These are phyloP conservation scores for Saturnispora saitoi DNA, from an alignment of 805 yeast species.

Conservation along the genomic window DNA sequence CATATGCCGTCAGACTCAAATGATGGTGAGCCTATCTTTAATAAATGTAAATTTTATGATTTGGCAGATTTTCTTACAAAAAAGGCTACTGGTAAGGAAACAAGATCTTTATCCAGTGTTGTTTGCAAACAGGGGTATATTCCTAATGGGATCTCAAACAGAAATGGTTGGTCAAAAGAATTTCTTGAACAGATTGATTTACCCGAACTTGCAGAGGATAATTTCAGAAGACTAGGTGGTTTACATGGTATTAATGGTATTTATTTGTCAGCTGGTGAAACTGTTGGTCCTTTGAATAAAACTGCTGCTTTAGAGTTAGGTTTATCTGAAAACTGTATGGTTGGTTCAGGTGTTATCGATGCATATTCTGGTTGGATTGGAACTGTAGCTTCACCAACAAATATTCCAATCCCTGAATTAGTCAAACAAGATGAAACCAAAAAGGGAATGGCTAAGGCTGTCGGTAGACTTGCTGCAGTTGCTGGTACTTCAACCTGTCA, in stretches of 20 bases:
- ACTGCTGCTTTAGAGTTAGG: slow-evolving; percentile 78
- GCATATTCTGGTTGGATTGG: slow-evolving; percentile 99
- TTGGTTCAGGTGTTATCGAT: slow-evolving; percentile 94
- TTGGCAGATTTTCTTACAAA: slow-evolving; percentile 87
- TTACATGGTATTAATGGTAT: slow-evolving; percentile 62
- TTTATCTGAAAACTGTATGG: slow-evolving; percentile 66
- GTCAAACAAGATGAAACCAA: slow-evolving; percentile 40
- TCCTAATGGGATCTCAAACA: slow-evolving; percentile 85
- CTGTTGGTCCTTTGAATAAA: slow-evolving; percentile 62
- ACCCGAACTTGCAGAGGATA: slow-evolving; percentile 67
- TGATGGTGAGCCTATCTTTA: slow-evolving; percentile 35
- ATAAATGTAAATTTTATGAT: slow-evolving; percentile 73
- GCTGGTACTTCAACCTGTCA: slow-evolving; percentile 99
- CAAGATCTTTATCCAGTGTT: slow-evolving; percentile 81
- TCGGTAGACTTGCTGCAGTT: slow-evolving; percentile 91
- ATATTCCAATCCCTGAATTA: slow-evolving; percentile 42
- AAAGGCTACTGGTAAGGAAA: slow-evolving; percentile 80
- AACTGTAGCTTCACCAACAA: slow-evolving; percentile 87
- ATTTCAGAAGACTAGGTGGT: slow-evolving; percentile 79
- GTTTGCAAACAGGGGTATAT: slow-evolving; percentile 95
- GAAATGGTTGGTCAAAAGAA: slow-evolving; percentile 87
- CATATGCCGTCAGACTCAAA: slow-evolving; percentile 49
- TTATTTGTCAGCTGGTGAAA: slow-evolving; percentile 82
- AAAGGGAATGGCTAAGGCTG: slow-evolving; percentile 47
- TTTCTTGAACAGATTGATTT: slow-evolving; percentile 63